phyloP scores from a whole-genome alignment of 2,329 filamentous ascomycete genomes.

The Neophaeococcomyces mojaviensis region DNA sequence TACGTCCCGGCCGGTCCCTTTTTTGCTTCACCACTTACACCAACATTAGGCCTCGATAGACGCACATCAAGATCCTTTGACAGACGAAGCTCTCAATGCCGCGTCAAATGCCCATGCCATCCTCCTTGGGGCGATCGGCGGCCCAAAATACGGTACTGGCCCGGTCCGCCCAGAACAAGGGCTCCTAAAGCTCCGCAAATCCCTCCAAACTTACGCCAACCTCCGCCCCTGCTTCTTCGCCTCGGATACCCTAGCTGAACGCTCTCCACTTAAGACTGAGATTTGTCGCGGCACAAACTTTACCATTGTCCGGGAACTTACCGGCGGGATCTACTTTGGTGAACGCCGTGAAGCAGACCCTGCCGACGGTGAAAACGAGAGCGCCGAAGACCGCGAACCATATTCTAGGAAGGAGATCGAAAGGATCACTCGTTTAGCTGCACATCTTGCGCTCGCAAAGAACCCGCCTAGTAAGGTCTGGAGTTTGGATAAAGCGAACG shows the following conservation, averaged over 20 bases:
- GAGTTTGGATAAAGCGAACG: constrained; percentile 94
- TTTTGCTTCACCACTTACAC: background rate
- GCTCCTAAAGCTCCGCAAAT: constrained; percentile 81
- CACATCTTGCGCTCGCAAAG: constrained; percentile 68
- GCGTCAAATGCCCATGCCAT: constrained; percentile 83
- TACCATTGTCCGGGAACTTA: constrained; percentile 85
- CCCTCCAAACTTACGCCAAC: constrained; percentile 91
- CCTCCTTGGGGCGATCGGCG: constrained; percentile 86
- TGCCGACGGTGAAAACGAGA: constrained; percentile 51
- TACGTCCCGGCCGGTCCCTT: constrained; percentile 37
- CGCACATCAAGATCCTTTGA: constrained; percentile 67
- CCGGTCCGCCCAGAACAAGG: constrained; percentile 86
- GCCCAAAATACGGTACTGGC: constrained; percentile 94
- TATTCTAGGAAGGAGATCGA: constrained; percentile 82
- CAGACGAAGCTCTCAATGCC: constrained; percentile 71
- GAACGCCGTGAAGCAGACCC: constrained; percentile 70
- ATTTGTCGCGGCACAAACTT: constrained; percentile 85
- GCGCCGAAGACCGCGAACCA: constrained; percentile 74
- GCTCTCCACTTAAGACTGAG: constrained; percentile 77
- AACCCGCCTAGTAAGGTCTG: constrained; percentile 71
- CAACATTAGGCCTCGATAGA: constrained; percentile 72
- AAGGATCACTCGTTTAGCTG: constrained; percentile 75
- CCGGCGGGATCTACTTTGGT: constrained; percentile 91
- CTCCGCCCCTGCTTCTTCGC: constrained; percentile 94
- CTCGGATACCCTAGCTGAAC: constrained; percentile 72